Percentiles rank a stretch among this genome's conserved stretches.
These are phyloP conservation scores for Cercophora scortea DNA, from an alignment of 495 filamentous ascomycete species.

Conservation along the genomic window DNA sequence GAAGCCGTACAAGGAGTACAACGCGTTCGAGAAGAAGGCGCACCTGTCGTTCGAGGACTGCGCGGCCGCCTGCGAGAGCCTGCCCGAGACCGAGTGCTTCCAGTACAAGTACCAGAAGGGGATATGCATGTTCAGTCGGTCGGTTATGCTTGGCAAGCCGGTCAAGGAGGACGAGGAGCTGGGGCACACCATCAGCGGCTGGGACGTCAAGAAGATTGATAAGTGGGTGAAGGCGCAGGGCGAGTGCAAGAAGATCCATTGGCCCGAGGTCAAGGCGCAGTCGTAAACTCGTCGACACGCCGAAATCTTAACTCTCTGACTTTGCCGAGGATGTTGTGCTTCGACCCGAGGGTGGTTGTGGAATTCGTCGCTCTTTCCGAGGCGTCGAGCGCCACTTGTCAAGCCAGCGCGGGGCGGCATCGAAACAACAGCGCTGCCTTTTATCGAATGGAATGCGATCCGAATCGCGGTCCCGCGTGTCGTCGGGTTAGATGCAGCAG, in stretches of 20 bases:
- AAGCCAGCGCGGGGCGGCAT: no score
- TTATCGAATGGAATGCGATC: no score
- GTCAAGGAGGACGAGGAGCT: constrained; percentile 9
- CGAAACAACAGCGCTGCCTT: no score
- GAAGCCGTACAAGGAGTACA: constrained; percentile 21
- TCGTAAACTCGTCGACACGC: no score
- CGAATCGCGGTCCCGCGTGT: no score
- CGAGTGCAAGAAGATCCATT: constrained; percentile 19
- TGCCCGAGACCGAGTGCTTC: constrained; percentile 25
- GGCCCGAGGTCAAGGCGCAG: constrained; percentile 19
- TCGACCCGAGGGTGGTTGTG: no score
- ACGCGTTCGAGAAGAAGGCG: constrained; percentile 27
- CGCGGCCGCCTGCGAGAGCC: constrained; percentile 31
- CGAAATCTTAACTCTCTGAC: no score
- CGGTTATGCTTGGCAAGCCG: constrained; percentile 28
- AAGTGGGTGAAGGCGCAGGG: constrained; percentile 20
- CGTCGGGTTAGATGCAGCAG: no score
- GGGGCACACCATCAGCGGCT: constrained; percentile 24
- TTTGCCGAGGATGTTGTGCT: no score
- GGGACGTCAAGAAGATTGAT: constrained; percentile 28
- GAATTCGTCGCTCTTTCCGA: no score
- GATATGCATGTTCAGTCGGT: constrained; percentile 19
- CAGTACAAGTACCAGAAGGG: constrained; percentile 26
- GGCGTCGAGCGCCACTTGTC: no score
- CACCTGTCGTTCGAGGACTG: constrained; percentile 35